These are phyloP conservation scores for Eucalyptus cloeziana DNA, from an alignment of 345 rosid species.

Conservation along the genomic window DNA sequence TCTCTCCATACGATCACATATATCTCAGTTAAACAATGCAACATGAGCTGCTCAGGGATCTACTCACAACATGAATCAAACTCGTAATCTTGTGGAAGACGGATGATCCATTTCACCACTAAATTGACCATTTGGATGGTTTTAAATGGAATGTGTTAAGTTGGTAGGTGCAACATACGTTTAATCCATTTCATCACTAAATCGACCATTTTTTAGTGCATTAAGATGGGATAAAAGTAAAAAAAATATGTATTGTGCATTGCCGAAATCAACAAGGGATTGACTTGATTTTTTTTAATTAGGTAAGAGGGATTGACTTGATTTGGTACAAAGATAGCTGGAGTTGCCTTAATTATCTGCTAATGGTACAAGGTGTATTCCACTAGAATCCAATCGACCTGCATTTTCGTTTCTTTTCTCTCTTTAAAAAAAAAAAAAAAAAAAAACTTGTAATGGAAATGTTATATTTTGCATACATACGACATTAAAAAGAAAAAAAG, in stretches of 20 bases:
- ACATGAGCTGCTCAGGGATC: neutral
- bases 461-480: neutral
- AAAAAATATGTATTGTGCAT: no score
- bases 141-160: neutral
- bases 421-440: neutral
- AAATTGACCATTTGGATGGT: fast-evolving
- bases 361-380: neutral
- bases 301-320: neutral
- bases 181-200: no score
- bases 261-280: neutral
- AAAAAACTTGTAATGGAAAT: neutral
- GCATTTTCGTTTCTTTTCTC: neutral
- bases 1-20: neutral
- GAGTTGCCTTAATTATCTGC: neutral
- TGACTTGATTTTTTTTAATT: neutral
- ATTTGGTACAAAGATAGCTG: neutral
- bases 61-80: no score
- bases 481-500: no score
- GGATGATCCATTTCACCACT: fast-evolving
- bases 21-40: neutral
- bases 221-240: neutral
- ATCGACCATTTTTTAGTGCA: neutral
- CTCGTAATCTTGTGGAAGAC: fast-evolving
- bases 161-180: neutral
- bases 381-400: neutral